Evolutionary conservation across 2,329 filamentous ascomycete species (phyloP).

Genomic region (Pleomassaria siparia): DNA sequence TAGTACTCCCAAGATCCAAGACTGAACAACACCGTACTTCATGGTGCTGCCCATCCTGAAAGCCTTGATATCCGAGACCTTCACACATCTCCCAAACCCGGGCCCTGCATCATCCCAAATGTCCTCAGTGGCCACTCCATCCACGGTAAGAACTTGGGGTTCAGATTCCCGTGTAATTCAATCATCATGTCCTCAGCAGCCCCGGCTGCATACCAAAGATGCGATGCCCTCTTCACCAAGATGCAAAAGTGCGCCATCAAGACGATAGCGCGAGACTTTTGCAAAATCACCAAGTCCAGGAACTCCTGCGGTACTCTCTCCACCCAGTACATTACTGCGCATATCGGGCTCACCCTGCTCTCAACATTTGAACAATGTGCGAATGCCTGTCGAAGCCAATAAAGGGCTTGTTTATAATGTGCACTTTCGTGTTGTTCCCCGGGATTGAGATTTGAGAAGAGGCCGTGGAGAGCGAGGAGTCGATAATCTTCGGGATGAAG

Average conservation of each 20-base stretch:
- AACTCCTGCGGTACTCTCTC: constrained; percentile 13
- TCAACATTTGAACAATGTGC: constrained; percentile 12
- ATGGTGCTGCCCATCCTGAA: not conserved
- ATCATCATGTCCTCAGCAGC: constrained; percentile 13
- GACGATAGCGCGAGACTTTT: constrained; percentile 13
- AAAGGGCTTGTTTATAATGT: constrained; percentile 12
- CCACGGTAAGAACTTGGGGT: constrained; percentile 12
- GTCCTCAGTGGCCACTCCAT: constrained; percentile 19
- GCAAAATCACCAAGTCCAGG: constrained; percentile 12
- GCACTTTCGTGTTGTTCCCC: constrained; percentile 9
- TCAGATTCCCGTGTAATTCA: constrained; percentile 10
- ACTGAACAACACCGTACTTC: not conserved
- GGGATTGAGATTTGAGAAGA: constrained; percentile 8
- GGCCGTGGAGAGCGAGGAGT: constrained; percentile 10
- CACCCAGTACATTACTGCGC: constrained; percentile 16
- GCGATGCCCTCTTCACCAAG: constrained; percentile 13
- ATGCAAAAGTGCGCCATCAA: constrained; percentile 16
- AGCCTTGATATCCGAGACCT: not conserved
- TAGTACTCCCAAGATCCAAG: too few relatives aligned
- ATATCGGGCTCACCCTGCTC: constrained; percentile 13
- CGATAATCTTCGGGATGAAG: constrained; percentile 17
- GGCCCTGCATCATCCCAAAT: constrained; percentile 8
- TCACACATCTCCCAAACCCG: not conserved
- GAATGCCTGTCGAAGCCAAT: constrained; percentile 21
- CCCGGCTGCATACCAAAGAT: constrained; percentile 19